Evolutionary conservation across 106 monocot species (phyloP).

Genomic region (Dioscorea zingiberensis): DNA sequence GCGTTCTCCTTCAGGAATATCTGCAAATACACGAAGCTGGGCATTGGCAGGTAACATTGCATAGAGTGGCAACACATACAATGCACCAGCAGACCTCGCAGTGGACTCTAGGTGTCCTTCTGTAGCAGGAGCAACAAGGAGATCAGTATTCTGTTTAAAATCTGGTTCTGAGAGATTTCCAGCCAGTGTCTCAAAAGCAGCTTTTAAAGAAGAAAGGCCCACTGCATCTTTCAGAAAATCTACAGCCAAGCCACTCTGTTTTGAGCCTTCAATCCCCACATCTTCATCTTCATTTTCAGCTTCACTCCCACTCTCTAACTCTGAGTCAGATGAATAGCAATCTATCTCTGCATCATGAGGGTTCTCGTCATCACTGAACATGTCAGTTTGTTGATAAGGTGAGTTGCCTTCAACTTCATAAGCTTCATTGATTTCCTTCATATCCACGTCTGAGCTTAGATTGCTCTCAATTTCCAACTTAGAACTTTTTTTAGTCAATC

Average conservation of each 20-base stretch:
- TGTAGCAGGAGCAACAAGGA: slow-evolving; percentile 2
- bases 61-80: slow-evolving; percentile 86
- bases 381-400: slow-evolving; percentile 32
- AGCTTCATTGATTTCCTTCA: slow-evolving; percentile 50
- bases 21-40: slow-evolving; percentile 79
- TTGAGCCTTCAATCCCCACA: slow-evolving; percentile 7
- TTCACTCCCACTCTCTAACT: slow-evolving; percentile 37
- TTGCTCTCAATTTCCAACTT: slow-evolving; percentile 12
- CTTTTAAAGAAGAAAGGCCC: slow-evolving; percentile 61
- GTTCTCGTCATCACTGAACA: slow-evolving; percentile 52
- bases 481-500: slow-evolving; percentile 11
- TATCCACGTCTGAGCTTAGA: slow-evolving; percentile 17
- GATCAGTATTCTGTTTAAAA: slow-evolving; percentile 10
- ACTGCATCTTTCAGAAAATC: slow-evolving; percentile 46
- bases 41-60: slow-evolving; percentile 82
- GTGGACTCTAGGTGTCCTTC: slow-evolving; percentile 11
- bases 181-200: slow-evolving; percentile 65
- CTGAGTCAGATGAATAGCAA: slow-evolving; percentile 54
- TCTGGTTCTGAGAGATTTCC: slow-evolving; percentile 12
- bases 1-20: slow-evolving; percentile 67
- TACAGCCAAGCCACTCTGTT: slow-evolving; percentile 25
- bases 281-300: slow-evolving; percentile 49
- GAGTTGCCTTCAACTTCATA: slow-evolving; percentile 23
- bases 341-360: slow-evolving; percentile 17
- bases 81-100: slow-evolving; percentile 16